A percentile compares a stretch with the other conserved stretches of the same genome.
Conservation (phyloP, 2,329 filamentous ascomycete genomes). For the Hysterium pulicare region DNA sequence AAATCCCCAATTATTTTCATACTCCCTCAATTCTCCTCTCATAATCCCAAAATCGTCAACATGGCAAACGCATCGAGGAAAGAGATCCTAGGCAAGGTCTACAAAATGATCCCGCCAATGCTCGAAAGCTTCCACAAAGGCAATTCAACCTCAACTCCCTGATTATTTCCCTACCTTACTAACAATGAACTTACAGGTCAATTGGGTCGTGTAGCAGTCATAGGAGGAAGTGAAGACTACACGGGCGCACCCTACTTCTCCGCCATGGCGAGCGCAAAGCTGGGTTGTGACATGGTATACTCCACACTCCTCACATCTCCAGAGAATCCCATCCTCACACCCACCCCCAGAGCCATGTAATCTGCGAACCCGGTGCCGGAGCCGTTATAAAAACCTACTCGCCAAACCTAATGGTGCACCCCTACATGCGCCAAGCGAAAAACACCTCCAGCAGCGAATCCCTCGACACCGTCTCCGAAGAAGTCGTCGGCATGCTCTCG, state of each 20-base stretch:
- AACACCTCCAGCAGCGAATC: conserved; percentile 54
- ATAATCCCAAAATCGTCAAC: conserved; percentile 9
- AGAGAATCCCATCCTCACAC: conserved; percentile 12
- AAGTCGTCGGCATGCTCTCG: conserved; percentile 75
- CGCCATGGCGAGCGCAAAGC: conserved; percentile 87
- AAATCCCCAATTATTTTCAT: no score
- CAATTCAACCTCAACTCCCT: conserved; percentile 38
- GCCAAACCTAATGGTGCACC: conserved; percentile 97
- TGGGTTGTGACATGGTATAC: conserved; percentile 85
- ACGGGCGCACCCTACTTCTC: conserved; percentile 98
- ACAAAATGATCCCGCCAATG: conserved; percentile 91
- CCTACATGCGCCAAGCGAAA: conserved; percentile 79
- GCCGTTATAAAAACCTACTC: conserved; percentile 95
- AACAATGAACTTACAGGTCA: conserved; percentile 62
- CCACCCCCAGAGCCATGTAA: conserved; percentile 71
- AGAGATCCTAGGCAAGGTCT: conserved; percentile 74
- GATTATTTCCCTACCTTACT: conserved; percentile 5
- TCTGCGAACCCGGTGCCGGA: conserved; percentile 84
- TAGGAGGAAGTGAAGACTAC: conserved; percentile 93
- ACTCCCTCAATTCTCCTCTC: no score
- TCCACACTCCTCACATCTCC: conserved; percentile 2
- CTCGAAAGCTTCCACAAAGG: conserved; percentile 96
- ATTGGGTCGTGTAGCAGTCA: conserved; percentile 85
- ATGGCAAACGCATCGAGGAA: conserved; percentile 62
- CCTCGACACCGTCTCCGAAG: conserved; percentile 60